These are phyloP conservation scores for Aspergillus quadricinctus DNA, from an alignment of 2,329 filamentous ascomycete genomes.

Conservation along the genomic window DNA sequence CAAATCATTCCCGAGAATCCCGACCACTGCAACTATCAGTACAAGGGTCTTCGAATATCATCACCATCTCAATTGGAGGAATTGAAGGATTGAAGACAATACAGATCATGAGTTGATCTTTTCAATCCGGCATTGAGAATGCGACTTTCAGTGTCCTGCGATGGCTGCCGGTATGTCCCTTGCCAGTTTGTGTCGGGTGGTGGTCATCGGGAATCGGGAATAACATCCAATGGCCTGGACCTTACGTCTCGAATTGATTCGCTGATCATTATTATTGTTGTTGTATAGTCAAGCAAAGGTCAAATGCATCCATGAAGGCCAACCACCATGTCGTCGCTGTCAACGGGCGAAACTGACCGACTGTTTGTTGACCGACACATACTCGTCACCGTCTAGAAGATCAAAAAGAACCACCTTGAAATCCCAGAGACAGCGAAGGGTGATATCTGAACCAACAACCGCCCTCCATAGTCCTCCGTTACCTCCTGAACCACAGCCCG, in stretches of 20 bases:
- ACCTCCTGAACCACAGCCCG: neutral
- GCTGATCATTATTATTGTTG: neutral
- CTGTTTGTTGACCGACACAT: conserved; percentile 30
- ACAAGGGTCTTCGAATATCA: neutral
- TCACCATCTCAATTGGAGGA: neutral
- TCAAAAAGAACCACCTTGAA: conserved; percentile 1
- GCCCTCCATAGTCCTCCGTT: neutral
- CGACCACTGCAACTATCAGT: neutral
- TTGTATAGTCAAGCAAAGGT: conserved; percentile 32
- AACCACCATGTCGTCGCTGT: conserved; percentile 32
- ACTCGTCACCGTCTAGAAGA: conserved; percentile 14
- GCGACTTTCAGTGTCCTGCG: conserved; percentile 35
- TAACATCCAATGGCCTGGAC: neutral
- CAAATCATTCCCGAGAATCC: neutral
- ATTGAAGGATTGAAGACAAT: neutral
- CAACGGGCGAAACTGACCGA: conserved; percentile 17
- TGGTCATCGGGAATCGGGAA: neutral
- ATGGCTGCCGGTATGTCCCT: conserved; percentile 29
- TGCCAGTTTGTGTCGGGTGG: neutral
- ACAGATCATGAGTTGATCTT: neutral
- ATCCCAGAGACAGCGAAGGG: conserved; percentile 14
- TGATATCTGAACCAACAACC: conserved; percentile 1
- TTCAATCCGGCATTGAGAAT: conserved; percentile 11
- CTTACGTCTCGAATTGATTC: neutral
- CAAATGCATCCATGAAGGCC: conserved; percentile 33